Base-by-base conservation (phyloP, 768 basidiomycete genomes). In the Pisolithus marmoratus region DNA sequence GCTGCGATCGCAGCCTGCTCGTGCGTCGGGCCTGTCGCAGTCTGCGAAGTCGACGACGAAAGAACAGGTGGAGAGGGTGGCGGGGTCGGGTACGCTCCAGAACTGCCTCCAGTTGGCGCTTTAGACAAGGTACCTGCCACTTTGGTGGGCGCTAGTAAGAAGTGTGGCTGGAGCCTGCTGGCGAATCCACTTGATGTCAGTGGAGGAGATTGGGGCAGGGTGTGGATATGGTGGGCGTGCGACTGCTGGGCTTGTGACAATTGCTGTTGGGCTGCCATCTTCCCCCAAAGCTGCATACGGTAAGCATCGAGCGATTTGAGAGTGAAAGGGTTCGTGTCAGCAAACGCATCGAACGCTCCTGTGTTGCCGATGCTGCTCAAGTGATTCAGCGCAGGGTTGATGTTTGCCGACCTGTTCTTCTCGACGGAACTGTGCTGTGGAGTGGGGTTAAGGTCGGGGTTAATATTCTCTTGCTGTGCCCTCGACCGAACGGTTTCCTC, bases 251-350 rank as follows among this genome's bases (percentile, higher is more conserved):
- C 63, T 0, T 76, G 74, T 8, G 69, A 70, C 48, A 47, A 67
- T 53, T 56, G 64, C 49, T 81, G 86, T 58, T 91, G 90, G 29
- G 82, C 77, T 0, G 91, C 91, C 83, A 95, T 89, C 70, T 87
- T 82, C 31, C 84, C 81, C 94, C 93, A 95, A 0, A 96, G 75
- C 55, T 95, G 93, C 88, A 93, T 93, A 38, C 93, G 80, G 64
- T 86, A 86, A 64, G 84, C 80, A 69, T 94, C 92, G 58, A 94
- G 72, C 2, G 80, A 83, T 74, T 91, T 93, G 75, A 94, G 80
- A 3, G 87, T 93, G 69, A 94, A 94, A 12, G 85, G 83, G 57
- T 90, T 91, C 56, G 75, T 64, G 58, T 94, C 91, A 22, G 84
- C 74, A 68, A 90, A 94, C 15, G 82, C 75, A 52, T 92, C 88